These are phyloP conservation scores for Sisymbrium irio DNA, from an alignment of 345 rosid genomes.

Conservation along the genomic window DNA sequence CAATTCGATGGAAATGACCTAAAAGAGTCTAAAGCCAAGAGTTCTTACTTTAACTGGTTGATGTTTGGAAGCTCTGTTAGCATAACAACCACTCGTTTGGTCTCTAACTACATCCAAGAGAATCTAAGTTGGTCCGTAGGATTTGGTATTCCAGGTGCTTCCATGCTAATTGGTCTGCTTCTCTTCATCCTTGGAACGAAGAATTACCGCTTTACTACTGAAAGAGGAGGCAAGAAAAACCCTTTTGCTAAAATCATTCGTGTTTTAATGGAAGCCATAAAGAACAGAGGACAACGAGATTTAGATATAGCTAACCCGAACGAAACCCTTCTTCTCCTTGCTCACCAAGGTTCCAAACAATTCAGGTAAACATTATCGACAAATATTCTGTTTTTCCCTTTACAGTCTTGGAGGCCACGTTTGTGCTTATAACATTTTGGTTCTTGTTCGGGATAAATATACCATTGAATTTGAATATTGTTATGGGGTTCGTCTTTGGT, in stretches of 20 bases:
- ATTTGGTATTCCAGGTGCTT: conserved; percentile 40
- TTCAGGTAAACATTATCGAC: conserved; percentile 35
- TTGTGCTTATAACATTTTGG: background rate
- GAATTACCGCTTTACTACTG: conserved; percentile 23
- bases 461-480: background rate
- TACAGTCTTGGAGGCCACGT: background rate
- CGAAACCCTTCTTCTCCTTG: conserved; percentile 10
- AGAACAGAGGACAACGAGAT: conserved; percentile 14
- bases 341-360: conserved; percentile 37
- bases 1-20: conserved; percentile 59
- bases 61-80: conserved; percentile 56
- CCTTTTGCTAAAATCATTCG: conserved; percentile 34
- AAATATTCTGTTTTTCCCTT: too few species aligned
- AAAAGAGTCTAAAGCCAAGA: conserved; percentile 47
- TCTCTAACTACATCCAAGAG: conserved; percentile 67
- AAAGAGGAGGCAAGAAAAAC: conserved; percentile 1
- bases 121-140: conserved; percentile 74
- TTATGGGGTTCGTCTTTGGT: background rate
- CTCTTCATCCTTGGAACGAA: conserved; percentile 34
- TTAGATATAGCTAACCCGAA: background rate
- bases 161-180: conserved; percentile 30
- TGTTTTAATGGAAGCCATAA: conserved; percentile 32
- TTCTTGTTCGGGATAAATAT: background rate
- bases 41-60: conserved; percentile 85
- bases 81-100: conserved; percentile 35